These are phyloP conservation scores for Xylaria sp. DNA, from an alignment of 2,329 filamentous ascomycete genomes.

Conservation along the genomic window DNA sequence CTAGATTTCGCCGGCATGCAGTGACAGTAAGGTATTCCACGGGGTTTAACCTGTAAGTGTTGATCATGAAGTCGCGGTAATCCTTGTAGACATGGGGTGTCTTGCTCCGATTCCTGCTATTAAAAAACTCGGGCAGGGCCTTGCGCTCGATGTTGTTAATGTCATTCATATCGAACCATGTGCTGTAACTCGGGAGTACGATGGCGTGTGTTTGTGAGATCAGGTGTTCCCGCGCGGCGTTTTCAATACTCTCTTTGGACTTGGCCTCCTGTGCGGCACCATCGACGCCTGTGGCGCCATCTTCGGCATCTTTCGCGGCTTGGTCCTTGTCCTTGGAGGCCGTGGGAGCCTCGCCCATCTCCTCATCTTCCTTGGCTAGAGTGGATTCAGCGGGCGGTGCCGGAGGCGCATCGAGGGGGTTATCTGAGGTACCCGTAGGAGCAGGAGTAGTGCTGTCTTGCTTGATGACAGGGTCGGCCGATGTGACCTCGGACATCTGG, in stretches of 20 bases:
- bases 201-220: conserved; percentile 95
- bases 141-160: conserved; percentile 94
- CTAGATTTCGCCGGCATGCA: conserved; percentile 92
- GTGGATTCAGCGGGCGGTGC: conserved; percentile 71
- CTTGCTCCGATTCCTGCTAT: conserved; percentile 97
- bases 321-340: conserved; percentile 62
- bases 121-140: conserved; percentile 97
- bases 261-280: conserved; percentile 68
- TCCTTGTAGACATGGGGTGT: conserved; percentile 98
- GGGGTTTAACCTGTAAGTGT: conserved; percentile 96
- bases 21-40: conserved; percentile 97
- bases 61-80: conserved; percentile 99
- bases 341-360: conserved; percentile 76
- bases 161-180: conserved; percentile 98
- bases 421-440: conserved; percentile 65
- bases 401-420: conserved; percentile 75
- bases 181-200: conserved; percentile 96
- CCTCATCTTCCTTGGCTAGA: conserved; percentile 75
- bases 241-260: conserved; percentile 84
- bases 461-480: conserved; percentile 64
- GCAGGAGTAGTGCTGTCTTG: conserved; percentile 71
- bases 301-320: conserved; percentile 56
- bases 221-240: conserved; percentile 89
- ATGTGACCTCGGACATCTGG: conserved; percentile 68
- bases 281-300: conserved; percentile 57